Percentiles rank a stretch among this genome's conserved stretches.
These are phyloP conservation scores for Kwoniella heveanensis DNA, from an alignment of 768 basidiomycete species.

Conservation along the genomic window DNA sequence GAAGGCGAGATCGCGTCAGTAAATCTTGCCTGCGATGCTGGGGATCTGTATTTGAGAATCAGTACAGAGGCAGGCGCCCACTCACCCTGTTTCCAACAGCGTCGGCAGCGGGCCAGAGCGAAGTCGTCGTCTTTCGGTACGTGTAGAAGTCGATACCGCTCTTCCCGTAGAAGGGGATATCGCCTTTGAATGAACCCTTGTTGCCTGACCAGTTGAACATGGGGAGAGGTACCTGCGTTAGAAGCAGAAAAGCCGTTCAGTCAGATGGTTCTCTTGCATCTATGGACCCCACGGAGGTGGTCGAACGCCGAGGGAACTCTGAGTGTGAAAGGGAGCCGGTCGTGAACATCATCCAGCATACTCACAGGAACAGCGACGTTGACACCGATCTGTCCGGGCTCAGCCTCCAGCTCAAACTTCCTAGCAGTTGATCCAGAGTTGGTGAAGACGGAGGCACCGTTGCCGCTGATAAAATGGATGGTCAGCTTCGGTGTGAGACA, in stretches of 20 bases:
- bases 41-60: too few species aligned
- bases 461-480: slow-evolving; percentile 59
- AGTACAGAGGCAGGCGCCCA: neutral
- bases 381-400: slow-evolving; percentile 87
- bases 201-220: slow-evolving; percentile 99
- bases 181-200: slow-evolving; percentile 73
- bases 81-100: slow-evolving; percentile 54
- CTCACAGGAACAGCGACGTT: slow-evolving; percentile 67
- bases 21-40: too few species aligned
- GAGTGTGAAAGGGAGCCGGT: too few species aligned
- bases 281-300: neutral
- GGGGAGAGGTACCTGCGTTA: slow-evolving; percentile 82
- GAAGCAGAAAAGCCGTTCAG: slow-evolving; percentile 10
- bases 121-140: slow-evolving; percentile 93
- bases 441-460: slow-evolving; percentile 94
- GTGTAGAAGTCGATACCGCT: slow-evolving; percentile 94
- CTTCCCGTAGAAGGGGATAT: slow-evolving; percentile 89
- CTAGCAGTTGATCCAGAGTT: slow-evolving; percentile 93
- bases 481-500: too few species aligned
- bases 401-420: slow-evolving; percentile 83
- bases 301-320: too few species aligned
- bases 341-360: too few species aligned
- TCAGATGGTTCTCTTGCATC: too few species aligned
- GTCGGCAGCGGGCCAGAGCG: slow-evolving; percentile 82
- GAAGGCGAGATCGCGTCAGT: too few species aligned